Evolutionary conservation across 495 filamentous ascomycete species (phyloP), one percentile per base, ranked within the genome.

Genomic region (Xylaria intraflava): DNA sequence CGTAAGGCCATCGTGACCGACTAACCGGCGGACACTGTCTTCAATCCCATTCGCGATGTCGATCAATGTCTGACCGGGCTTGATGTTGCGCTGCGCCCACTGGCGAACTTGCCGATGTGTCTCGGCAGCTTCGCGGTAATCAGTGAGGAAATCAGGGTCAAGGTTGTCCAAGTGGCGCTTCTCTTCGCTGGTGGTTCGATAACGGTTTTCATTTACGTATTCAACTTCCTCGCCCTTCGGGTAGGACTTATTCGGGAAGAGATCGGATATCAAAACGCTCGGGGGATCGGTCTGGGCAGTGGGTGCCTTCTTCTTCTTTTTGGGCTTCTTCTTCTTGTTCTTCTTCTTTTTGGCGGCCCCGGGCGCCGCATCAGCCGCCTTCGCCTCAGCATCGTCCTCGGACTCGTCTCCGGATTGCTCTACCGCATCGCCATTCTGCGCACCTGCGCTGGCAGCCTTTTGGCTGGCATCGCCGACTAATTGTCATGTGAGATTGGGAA

Each of bases 31-130:
- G 27, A 95, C 88, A 41, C 84, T 78, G 65, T 93, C 83, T 65
- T 96, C 90, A 51, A 96, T 93, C 10, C 85, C 86, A 55, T 92
- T 80, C 45, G 89, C 88, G 61, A 96, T 88, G 58, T 89, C 83
- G 14, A 79, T 89, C 68, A 96, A 71, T 19, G 81, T 82, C 73
- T 87, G 78, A 46, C 90, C 90, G 3, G 90, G 90, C 71, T 88
- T 87, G 67, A 89, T 86, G 59, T 77, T 83, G 67, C 84, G 83
- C 72, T 88, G 85, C 9, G 84, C 89, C 78, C 84, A 89, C 62
- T 87, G 82, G 60, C 90, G 87, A 49, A 89, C 86, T 70, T 96
- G 90, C 45, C 90, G 85, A 63, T 96, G 90, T 10, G 87, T 80
- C 70, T 96, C 90, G 29, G 90, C 87, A 50, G 82, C 90, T 48